A percentile compares a stretch with the other conserved stretches of the same genome.
phyloP scores from a whole-genome alignment of 169 alveolate species.

The Plasmodium knowlesi region DNA sequence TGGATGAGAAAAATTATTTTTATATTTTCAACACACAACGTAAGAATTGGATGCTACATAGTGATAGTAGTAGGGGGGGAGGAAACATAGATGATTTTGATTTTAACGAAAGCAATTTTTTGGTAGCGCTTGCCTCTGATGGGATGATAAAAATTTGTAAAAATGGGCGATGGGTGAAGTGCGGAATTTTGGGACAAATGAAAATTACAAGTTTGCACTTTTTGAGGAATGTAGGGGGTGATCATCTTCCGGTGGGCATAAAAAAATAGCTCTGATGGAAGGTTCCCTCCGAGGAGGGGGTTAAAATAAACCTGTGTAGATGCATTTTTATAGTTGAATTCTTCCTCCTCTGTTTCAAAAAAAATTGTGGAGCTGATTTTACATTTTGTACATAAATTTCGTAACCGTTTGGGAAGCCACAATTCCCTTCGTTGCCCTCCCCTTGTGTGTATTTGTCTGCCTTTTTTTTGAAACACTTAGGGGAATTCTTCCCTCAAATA shows the following conservation, averaged over 20 bases:
- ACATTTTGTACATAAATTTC: background rate
- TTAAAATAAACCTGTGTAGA: background rate
- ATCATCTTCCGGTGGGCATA: background rate
- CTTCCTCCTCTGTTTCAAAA: background rate
- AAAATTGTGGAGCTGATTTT: background rate
- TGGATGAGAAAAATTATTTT: conserved; percentile 55
- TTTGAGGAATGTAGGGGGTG: background rate
- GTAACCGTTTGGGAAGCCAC: background rate
- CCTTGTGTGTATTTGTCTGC: background rate
- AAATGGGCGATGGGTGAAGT: conserved; percentile 41
- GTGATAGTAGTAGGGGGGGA: conserved; percentile 19
- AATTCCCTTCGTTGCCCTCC: background rate
- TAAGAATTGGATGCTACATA: conserved; percentile 65
- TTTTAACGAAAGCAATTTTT: conserved; percentile 32
- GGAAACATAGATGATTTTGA: conserved; percentile 54
- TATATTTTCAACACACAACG: conserved; percentile 15
- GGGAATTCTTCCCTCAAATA: background rate
- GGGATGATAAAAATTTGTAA: conserved; percentile 48
- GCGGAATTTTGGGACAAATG: conserved; percentile 60
- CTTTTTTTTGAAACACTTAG: background rate
- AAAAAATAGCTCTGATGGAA: background rate
- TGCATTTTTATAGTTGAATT: background rate
- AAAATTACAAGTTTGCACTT: conserved; percentile 59
- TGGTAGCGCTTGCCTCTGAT: conserved; percentile 50
- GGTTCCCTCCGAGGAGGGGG: background rate